These are phyloP conservation scores for Boletus sp. DNA, from an alignment of 768 basidiomycete genomes.

Conservation along the genomic window DNA sequence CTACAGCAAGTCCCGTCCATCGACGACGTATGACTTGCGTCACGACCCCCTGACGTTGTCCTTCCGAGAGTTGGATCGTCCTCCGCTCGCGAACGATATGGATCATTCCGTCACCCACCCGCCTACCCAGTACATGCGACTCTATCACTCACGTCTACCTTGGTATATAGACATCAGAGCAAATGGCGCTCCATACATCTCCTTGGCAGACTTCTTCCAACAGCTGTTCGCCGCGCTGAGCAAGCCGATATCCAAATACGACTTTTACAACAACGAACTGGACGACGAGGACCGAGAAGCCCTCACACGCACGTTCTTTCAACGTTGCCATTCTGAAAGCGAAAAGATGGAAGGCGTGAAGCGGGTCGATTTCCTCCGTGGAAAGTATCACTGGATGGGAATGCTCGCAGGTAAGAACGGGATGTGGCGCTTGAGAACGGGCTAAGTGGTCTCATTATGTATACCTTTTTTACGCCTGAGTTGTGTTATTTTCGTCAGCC, in stretches of 20 bases:
- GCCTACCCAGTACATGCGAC: constrained; percentile 46
- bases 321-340: constrained; percentile 38
- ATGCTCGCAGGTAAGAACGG: constrained; percentile 52
- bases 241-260: constrained; percentile 43
- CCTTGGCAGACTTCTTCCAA: constrained; percentile 51
- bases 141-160: constrained; percentile 55
- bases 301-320: constrained; percentile 44
- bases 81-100: constrained; percentile 47
- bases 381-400: constrained; percentile 50
- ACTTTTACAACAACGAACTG: constrained; percentile 60
- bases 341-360: constrained; percentile 45
- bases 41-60: constrained; percentile 35
- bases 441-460: constrained; percentile 13
- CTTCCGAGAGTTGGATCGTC: constrained; percentile 45
- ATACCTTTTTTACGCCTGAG: not conserved
- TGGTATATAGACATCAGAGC: constrained; percentile 64
- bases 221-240: constrained; percentile 45
- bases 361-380: constrained; percentile 59
- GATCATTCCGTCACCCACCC: constrained; percentile 53
- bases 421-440: constrained; percentile 64
- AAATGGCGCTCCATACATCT: constrained; percentile 47
- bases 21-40: constrained; percentile 52
- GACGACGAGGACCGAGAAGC: constrained; percentile 40
- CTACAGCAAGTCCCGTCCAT: constrained; percentile 30
- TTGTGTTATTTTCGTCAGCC: not conserved